Evolutionary conservation across 2,329 filamentous ascomycete species (phyloP).

Genomic region (Hypoxylon sp.): DNA sequence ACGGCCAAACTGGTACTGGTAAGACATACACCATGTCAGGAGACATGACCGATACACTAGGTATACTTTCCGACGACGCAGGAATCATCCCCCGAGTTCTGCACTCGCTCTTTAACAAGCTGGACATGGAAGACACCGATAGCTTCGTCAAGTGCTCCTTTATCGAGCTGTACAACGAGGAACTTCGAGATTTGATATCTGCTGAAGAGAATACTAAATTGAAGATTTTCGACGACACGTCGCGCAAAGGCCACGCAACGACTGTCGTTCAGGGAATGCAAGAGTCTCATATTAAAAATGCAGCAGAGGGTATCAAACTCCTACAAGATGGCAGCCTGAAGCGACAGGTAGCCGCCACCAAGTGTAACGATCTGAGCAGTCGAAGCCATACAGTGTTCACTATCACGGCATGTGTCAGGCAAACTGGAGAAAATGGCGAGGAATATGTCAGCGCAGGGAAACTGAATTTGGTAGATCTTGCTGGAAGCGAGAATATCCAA

Average conservation of each 20-base stretch:
- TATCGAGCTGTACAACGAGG: conserved; percentile 98
- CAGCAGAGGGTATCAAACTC: conserved; percentile 87
- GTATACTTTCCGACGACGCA: conserved; percentile 89
- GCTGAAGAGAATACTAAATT: conserved; percentile 86
- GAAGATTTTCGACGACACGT: conserved; percentile 95
- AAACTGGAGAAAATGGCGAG: conserved; percentile 84
- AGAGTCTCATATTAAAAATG: conserved; percentile 90
- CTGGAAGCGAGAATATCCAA: conserved; percentile 97
- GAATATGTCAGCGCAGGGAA: conserved; percentile 93
- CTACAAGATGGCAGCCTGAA: conserved; percentile 91
- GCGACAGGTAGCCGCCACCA: conserved; percentile 98
- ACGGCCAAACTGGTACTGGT: conserved; percentile 96
- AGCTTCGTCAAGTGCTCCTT: conserved; percentile 97
- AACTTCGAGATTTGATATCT: conserved; percentile 89
- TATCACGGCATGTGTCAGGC: conserved; percentile 91
- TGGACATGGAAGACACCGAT: conserved; percentile 84
- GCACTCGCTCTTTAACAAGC: conserved; percentile 86
- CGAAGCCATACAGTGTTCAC: conserved; percentile 98
- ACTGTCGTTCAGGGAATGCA: conserved; percentile 98
- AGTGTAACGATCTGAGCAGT: conserved; percentile 98
- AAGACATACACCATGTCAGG: conserved; percentile 99
- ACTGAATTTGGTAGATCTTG: conserved; percentile 95
- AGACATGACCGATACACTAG: conserved; percentile 90
- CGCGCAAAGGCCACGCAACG: conserved; percentile 84
- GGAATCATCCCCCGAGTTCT: conserved; percentile 96